Conservation (phyloP, 164 flowering plant genomes). For the Santalum album region DNA sequence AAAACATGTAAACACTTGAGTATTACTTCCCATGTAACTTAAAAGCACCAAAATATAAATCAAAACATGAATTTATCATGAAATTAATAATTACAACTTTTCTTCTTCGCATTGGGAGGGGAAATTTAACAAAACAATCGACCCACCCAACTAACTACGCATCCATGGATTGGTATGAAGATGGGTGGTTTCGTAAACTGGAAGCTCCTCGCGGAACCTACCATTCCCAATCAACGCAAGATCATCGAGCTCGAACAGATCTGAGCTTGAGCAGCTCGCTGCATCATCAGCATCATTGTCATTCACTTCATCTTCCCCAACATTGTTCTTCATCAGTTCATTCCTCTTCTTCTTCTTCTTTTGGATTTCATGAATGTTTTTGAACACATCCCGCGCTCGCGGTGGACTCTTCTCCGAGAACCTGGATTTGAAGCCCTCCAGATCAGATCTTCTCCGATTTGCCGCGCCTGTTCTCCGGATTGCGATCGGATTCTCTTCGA, state of each 20-base stretch:
- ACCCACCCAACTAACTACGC: no score
- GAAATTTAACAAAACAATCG: no score
- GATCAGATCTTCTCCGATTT: slow-evolving; percentile 9
- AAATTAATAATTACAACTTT: no score
- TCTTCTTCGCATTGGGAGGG: no score
- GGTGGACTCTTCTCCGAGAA: slow-evolving; percentile 35
- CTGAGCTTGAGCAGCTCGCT: slow-evolving; percentile 35
- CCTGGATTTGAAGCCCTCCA: slow-evolving; percentile 22
- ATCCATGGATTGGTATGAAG: no score
- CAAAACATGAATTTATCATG: no score
- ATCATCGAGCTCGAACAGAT: slow-evolving; percentile 42
- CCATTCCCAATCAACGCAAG: slow-evolving; percentile 11
- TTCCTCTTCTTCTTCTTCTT: slow-evolving; percentile 9
- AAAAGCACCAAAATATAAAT: no score
- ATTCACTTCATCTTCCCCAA: slow-evolving; percentile 1
- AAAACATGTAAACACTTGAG: no score
- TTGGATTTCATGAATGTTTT: slow-evolving; percentile 25
- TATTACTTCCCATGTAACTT: no score
- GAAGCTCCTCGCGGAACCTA: slow-evolving; percentile 28
- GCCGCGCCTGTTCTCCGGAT: slow-evolving; percentile 1
- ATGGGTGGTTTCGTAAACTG: slow-evolving; percentile 47
- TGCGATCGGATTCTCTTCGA: slow-evolving; percentile 8
- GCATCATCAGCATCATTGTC: slow-evolving; percentile 25
- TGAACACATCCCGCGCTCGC: slow-evolving; percentile 37
- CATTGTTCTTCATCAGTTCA: no score